Evolutionary conservation across 163 green algal genomes (phyloP).

Genomic region (Coccomyxa subellipsoidea): DNA sequence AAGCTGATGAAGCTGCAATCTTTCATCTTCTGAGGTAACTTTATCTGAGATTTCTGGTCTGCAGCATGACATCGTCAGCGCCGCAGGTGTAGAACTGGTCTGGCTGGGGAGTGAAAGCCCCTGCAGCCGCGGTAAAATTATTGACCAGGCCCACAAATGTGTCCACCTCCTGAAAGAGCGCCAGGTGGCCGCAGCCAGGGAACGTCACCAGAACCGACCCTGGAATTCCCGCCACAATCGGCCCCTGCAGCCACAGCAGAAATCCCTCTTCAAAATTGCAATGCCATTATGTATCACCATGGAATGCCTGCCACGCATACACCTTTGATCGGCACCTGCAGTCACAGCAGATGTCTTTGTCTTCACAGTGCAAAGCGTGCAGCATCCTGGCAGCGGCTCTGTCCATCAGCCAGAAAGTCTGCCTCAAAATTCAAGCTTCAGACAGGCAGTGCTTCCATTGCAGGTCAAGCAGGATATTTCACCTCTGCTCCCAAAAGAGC

Average conservation of each 20-base stretch:
- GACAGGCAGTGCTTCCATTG: too few species aligned
- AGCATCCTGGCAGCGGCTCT: not conserved
- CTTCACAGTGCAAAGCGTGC: not conserved
- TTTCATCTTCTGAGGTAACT: too few species aligned
- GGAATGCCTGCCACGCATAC: not conserved
- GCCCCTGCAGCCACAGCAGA: not conserved
- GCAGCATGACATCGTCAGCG: not conserved
- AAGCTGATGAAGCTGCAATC: not conserved
- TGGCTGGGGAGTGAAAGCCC: not conserved
- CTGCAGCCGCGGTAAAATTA: not conserved
- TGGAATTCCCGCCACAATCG: not conserved
- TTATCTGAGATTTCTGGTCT: not conserved
- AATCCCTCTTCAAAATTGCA: not conserved
- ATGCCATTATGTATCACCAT: not conserved
- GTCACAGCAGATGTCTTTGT: not conserved
- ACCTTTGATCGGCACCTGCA: not conserved
- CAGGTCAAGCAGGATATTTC: not conserved
- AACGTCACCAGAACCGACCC: slow-evolving; percentile 5
- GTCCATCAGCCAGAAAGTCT: not conserved
- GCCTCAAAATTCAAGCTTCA: too few species aligned
- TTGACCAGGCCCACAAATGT: slow-evolving; percentile 3
- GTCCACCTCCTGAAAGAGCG: not conserved
- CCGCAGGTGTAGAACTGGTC: not conserved
- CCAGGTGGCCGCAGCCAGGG: slow-evolving; percentile 3
- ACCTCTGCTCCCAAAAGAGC: not conserved